Base-by-base conservation (phyloP, 768 basidiomycete species). In the Royoungia palumana region DNA sequence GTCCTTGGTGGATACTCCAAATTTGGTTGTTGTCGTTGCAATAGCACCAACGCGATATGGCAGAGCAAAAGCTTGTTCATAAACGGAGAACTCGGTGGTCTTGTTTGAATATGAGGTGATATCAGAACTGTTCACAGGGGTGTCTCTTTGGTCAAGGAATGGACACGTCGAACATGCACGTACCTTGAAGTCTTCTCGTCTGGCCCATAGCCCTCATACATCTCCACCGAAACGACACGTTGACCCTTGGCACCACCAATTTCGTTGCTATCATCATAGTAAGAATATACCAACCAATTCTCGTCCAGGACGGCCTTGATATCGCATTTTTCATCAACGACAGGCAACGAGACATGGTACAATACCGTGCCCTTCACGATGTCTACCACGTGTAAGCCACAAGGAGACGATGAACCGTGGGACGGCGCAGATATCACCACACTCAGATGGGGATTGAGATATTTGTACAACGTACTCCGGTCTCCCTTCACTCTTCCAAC, bases 281-380 rank as follows among this genome's bases (percentile, higher is more conserved):
- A 94, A 49, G 86, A 76, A 69, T 93, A 95, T 8, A 93, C 86
- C 37, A 98, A 64, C 94, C 94, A 96, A 64, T 98, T 96, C 70
- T 97, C 94, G 20, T 78, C 75, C 46, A 98, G 70, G 3, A 73
- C 69, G 17, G 82, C 80, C 56, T 86, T 79, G 16, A 95, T 70
- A 54, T 86, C 79, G 64, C 90, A 89, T 6, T 60, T 70, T 30
- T 62, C 70, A 44, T 52, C 61, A 19, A 63, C 60, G 2, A 71
- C 62, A 12, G 82, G 79, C 8, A 94, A 62, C 25, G 72, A 70
- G 2, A 76, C 75, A 35, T 80, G 77, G 65, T 94, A 93, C 3
- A 94, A 55, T 14, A 88, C 70, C 1, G 76, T 82, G 2, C 94
- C 94, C 56, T 89, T 91, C 40, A 78, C 79, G 1, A 76, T 75